A percentile compares a stretch with the other conserved stretches of the same genome.
These are phyloP conservation scores for Talaromyces sp. DNA, from an alignment of 2,329 filamentous ascomycete species.

Conservation along the genomic window DNA sequence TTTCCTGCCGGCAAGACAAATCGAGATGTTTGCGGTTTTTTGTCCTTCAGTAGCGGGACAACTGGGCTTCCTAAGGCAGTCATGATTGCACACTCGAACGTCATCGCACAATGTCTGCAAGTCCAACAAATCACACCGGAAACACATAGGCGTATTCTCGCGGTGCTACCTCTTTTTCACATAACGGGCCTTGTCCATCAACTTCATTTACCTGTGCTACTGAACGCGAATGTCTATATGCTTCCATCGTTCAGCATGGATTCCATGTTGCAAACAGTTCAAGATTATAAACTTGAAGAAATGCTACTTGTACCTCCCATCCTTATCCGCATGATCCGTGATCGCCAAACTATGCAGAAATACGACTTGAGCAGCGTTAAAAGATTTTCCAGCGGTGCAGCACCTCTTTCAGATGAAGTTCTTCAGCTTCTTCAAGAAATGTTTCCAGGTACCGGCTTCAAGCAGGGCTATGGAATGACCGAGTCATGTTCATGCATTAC, in stretches of 20 bases:
- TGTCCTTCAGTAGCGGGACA: constrained; percentile 49
- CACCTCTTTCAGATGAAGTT: constrained; percentile 55
- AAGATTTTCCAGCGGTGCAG: constrained; percentile 58
- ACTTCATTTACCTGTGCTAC: constrained; percentile 58
- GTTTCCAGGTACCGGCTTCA: constrained; percentile 59
- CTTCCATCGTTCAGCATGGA: constrained; percentile 61
- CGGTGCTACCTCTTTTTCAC: constrained; percentile 59
- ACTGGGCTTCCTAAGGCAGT: constrained; percentile 51
- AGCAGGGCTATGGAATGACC: constrained; percentile 66
- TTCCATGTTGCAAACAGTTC: constrained; percentile 51
- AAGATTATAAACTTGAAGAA: constrained; percentile 51
- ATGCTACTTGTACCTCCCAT: constrained; percentile 58
- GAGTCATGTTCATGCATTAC: constrained; percentile 62
- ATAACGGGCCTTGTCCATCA: constrained; percentile 61
- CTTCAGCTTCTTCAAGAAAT: constrained; percentile 51
- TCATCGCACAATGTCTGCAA: constrained; percentile 60
- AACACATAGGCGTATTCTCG: constrained; percentile 50
- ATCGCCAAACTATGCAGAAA: constrained; percentile 26
- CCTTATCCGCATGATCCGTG: constrained; percentile 56
- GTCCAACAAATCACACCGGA: constrained; percentile 49
- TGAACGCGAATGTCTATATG: constrained; percentile 65
- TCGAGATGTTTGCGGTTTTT: constrained; percentile 51
- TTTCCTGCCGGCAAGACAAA: constrained; percentile 53
- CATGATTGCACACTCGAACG: constrained; percentile 52
- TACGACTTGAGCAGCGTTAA: constrained; percentile 56